Evolutionary conservation across 352 stramenopile species (phyloP).

Genomic region (Phytophthora lateralis): DNA sequence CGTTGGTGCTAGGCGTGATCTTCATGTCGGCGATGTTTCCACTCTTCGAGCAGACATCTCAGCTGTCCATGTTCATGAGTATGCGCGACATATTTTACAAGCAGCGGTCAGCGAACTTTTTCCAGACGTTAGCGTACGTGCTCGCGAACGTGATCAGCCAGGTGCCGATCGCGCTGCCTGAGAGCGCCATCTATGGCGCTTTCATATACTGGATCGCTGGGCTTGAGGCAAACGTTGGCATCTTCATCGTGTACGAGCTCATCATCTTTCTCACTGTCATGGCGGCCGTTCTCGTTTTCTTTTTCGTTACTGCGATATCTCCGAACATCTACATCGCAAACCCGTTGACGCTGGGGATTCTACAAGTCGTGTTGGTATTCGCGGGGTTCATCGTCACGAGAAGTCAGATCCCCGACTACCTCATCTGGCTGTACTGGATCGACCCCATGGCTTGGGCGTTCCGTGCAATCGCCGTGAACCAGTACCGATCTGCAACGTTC

Average conservation of each 20-base stretch:
- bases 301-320: slow-evolving; percentile 20
- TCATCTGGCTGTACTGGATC: slow-evolving; percentile 63
- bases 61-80: slow-evolving; percentile 69
- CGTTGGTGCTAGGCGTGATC: slow-evolving; percentile 57
- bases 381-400: slow-evolving; percentile 26
- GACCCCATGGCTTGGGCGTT: slow-evolving; percentile 55
- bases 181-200: slow-evolving; percentile 71
- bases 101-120: slow-evolving; percentile 74
- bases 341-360: slow-evolving; percentile 9
- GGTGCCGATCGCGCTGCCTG: slow-evolving; percentile 41
- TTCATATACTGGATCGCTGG: slow-evolving; percentile 39
- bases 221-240: slow-evolving; percentile 35
- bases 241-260: slow-evolving; percentile 62
- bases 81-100: slow-evolving; percentile 71
- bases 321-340: slow-evolving; percentile 25
- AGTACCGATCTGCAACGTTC: slow-evolving; percentile 38
- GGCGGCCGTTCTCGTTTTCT: slow-evolving; percentile 17
- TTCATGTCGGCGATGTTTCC: slow-evolving; percentile 77
- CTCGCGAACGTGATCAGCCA: slow-evolving; percentile 36
- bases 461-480: slow-evolving; percentile 42
- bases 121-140: slow-evolving; percentile 62
- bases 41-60: slow-evolving; percentile 57
- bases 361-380: slow-evolving; percentile 52
- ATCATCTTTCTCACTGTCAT: slow-evolving; percentile 54
- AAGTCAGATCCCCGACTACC: slow-evolving; percentile 47